These are phyloP conservation scores for Cordyceps tenuipes DNA, from an alignment of 2,329 filamentous ascomycete species.

Conservation along the genomic window DNA sequence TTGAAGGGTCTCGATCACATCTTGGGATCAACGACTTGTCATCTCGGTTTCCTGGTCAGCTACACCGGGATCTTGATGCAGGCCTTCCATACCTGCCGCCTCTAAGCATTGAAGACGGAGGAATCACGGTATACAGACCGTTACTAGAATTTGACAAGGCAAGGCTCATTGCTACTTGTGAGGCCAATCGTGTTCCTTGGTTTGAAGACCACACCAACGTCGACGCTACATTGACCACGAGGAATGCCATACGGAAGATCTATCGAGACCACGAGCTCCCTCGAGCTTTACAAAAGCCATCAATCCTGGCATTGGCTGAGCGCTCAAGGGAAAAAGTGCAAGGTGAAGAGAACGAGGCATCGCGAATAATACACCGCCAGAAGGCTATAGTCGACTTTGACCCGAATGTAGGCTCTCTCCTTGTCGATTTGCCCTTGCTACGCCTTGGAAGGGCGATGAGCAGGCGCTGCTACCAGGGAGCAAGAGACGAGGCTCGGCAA, in stretches of 20 bases:
- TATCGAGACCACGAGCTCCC: constrained; percentile 54
- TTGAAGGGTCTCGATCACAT: not conserved
- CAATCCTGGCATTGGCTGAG: constrained; percentile 53
- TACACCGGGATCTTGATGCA: constrained; percentile 14
- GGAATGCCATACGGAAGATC: constrained; percentile 73
- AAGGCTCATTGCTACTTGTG: constrained; percentile 66
- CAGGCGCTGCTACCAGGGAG: constrained; percentile 13
- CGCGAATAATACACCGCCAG: constrained; percentile 42
- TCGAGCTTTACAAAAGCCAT: constrained; percentile 54
- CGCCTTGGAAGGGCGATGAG: not conserved
- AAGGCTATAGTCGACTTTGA: constrained; percentile 39
- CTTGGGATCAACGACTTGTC: constrained; percentile 16
- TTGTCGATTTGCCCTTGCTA: constrained; percentile 36
- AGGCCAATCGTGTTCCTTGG: constrained; percentile 60
- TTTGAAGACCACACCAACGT: constrained; percentile 80
- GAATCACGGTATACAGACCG: constrained; percentile 60
- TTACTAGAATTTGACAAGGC: constrained; percentile 64
- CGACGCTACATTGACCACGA: constrained; percentile 64
- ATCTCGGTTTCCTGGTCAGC: constrained; percentile 22
- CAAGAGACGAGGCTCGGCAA: constrained; percentile 20
- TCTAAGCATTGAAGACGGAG: constrained; percentile 50
- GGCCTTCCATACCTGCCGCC: constrained; percentile 26
- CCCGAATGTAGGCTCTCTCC: constrained; percentile 38
- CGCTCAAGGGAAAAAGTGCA: constrained; percentile 38
- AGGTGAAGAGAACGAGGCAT: constrained; percentile 42